Conservation (phyloP, 176 grass and related monocot species). For the Saccharum officinarum region DNA sequence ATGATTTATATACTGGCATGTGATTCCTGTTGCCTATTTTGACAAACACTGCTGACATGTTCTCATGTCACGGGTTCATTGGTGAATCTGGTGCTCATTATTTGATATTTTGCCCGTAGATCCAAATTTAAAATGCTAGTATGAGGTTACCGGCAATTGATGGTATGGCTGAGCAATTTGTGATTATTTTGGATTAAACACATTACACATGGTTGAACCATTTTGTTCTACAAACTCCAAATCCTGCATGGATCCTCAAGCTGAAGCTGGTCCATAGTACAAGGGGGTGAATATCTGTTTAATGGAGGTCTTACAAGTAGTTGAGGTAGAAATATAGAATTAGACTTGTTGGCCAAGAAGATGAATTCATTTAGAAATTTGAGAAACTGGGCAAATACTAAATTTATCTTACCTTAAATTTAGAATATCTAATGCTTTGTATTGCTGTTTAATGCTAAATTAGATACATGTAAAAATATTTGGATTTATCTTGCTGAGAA, state of each 20-base stretch:
- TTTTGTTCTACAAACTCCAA: neutral
- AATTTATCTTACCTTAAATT: neutral
- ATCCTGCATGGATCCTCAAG: too few species aligned
- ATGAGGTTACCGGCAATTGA: neutral
- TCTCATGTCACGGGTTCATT: neutral
- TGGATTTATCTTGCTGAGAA: too few species aligned
- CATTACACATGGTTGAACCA: neutral
- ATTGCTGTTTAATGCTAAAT: too few species aligned
- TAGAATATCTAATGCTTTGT: too few species aligned
- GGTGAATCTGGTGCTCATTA: neutral
- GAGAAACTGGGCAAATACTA: neutral
- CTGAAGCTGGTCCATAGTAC: neutral
- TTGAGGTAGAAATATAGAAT: neutral
- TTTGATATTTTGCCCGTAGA: neutral
- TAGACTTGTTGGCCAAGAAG: neutral
- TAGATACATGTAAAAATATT: too few species aligned
- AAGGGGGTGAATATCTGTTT: neutral
- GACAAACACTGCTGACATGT: neutral
- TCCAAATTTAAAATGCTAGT: neutral
- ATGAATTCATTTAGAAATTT: too few species aligned
- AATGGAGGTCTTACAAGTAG: neutral
- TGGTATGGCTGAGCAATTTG: neutral
- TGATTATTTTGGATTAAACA: neutral
- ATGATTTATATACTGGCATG: neutral
- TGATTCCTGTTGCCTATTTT: neutral